Conservation (phyloP, 345 rosid genomes). For the Raphanus sativus region DNA sequence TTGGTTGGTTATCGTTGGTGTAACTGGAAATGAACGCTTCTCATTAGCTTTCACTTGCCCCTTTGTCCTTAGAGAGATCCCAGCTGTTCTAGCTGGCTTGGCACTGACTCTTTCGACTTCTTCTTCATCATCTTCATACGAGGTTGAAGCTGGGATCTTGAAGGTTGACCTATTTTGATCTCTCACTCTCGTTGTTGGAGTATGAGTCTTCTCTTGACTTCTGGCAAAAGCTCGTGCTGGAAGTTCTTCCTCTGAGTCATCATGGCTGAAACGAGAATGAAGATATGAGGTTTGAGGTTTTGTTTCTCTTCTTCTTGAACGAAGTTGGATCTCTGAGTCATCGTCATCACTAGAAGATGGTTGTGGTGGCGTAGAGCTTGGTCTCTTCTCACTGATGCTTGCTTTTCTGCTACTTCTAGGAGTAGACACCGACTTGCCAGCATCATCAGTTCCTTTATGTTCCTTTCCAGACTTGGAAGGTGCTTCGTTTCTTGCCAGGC, state of each 20-base stretch:
- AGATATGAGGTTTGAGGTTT: slow-evolving; percentile 10
- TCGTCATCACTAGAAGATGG: slow-evolving; percentile 39
- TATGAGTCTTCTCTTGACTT: slow-evolving; percentile 28
- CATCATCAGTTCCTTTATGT: slow-evolving; percentile 18
- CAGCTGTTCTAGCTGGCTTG: slow-evolving; percentile 23
- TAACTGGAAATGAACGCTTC: slow-evolving; percentile 22
- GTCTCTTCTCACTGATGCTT: slow-evolving; percentile 33
- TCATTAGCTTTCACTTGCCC: slow-evolving; percentile 28
- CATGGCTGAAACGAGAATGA: slow-evolving; percentile 14
- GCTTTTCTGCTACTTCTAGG: slow-evolving; percentile 37
- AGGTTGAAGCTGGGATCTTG: slow-evolving; percentile 33
- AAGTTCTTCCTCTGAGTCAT: slow-evolving; percentile 25
- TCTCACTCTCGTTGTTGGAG: slow-evolving; percentile 19
- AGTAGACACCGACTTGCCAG: slow-evolving; percentile 30
- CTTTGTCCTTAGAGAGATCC: slow-evolving; percentile 33
- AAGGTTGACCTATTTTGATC: slow-evolving; percentile 12
- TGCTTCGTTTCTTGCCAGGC: slow-evolving; percentile 24
- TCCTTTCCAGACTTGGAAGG: slow-evolving; percentile 41
- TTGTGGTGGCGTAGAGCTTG: slow-evolving; percentile 33
- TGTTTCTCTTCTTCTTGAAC: slow-evolving; percentile 24
- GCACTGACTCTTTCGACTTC: slow-evolving; percentile 33
- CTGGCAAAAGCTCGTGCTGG: not conserved
- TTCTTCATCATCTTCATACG: slow-evolving; percentile 40
- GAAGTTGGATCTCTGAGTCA: slow-evolving; percentile 44
- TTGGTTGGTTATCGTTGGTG: slow-evolving; percentile 22